Conservation (phyloP, 2,329 filamentous ascomycete species). For the Juglanconis juglandina region DNA sequence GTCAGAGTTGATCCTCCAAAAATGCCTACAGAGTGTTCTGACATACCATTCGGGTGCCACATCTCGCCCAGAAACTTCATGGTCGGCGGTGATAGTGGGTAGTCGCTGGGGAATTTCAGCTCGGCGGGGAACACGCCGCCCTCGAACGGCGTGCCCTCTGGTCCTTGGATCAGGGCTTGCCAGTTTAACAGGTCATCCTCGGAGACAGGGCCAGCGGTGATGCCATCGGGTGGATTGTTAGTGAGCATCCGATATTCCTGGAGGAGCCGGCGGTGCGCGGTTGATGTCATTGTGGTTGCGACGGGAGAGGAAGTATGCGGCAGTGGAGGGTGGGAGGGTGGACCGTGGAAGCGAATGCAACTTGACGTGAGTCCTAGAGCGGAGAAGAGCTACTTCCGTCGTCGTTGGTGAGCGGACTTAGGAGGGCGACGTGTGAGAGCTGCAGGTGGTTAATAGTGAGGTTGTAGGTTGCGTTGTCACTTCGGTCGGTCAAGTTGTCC, state of each 20-base stretch:
- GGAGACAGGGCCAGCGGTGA: constrained; percentile 86
- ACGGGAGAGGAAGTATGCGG: neutral
- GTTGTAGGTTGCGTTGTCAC: no score
- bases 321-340: neutral
- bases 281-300: constrained; percentile 45
- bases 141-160: constrained; percentile 93
- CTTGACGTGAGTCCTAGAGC: no score
- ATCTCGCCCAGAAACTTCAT: constrained; percentile 95
- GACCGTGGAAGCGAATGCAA: no score
- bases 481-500: no score
- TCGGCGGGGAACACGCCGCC: constrained; percentile 94
- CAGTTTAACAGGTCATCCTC: constrained; percentile 95
- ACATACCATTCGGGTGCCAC: constrained; percentile 90
- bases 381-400: no score
- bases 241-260: constrained; percentile 94
- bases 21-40: neutral
- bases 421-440: no score
- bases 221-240: constrained; percentile 94
- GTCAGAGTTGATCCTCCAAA: neutral
- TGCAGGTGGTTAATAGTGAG: no score
- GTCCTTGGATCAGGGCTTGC: constrained; percentile 95
- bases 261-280: constrained; percentile 76
- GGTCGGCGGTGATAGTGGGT: constrained; percentile 89
- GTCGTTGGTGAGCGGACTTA: no score
- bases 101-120: constrained; percentile 92